Base-by-base conservation (phyloP, 2,329 filamentous ascomycete genomes). In the Chrysosporium keratinophilum region DNA sequence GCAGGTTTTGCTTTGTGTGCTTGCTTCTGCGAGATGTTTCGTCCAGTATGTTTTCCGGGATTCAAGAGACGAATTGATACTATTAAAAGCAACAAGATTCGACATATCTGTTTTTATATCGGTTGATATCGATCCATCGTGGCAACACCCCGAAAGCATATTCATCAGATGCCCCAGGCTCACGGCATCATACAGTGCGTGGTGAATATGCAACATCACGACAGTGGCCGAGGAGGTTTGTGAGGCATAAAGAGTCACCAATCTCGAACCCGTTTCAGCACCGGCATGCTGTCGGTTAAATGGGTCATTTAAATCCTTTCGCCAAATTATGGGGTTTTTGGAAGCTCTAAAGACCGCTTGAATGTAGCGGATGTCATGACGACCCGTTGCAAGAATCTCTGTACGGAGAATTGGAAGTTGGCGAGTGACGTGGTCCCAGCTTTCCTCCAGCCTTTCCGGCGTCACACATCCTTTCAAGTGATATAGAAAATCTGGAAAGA, bases 101-200 rank as follows among this genome's bases (percentile, higher is more conserved):
- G 64, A 62, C 14, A 78, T 66, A n/a, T 67, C 67, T 2, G 61
- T 50, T 14, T 61, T 61, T 45, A 63, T 55, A 19, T 57, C 45
- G 19, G 54, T 19, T 14, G 57, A 15, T 9, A 55, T 10, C 12
- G 58, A 46, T 6, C 35, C 19, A 41, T 60, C 63, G 39, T 61
- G 69, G 69, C 66, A 82, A 35, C 73, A 58, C 3, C 62, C 57
- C 57, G 75, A 67, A 11, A 84, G 69, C 40, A 77, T 69, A 12
- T 76, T 64, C 19, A 88, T 71, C 5, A 95, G 70, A 0, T 76
- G 65, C 0, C 83, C 79, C 3, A 96, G 72, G 61, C 87, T 93
- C 56, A 94, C 76, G 5, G 84, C 89, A 65, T 96, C 91, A 64
- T 96, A 97, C 0, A 96, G 74, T 0, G 87, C 86, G 65, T 97